These are phyloP conservation scores for Chlamydomonas schloesseri DNA, from an alignment of 139 green algal species.

Conservation along the genomic window DNA sequence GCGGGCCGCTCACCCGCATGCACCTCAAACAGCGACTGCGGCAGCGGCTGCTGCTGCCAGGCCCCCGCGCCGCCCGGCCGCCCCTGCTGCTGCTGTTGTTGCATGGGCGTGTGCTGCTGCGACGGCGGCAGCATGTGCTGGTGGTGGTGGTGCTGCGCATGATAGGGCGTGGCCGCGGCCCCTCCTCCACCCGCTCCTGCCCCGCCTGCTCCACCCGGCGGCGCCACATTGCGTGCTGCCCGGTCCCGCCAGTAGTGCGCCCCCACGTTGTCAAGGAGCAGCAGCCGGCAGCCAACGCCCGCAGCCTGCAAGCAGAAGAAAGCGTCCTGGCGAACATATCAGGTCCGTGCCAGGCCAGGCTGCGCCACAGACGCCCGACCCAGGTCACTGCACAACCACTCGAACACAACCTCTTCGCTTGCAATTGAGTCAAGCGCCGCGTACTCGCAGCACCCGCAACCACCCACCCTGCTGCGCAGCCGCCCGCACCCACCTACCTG, in stretches of 20 bases:
- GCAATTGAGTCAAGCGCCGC: no score
- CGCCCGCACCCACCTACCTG: neutral
- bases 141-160: neutral
- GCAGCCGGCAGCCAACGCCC: conserved; percentile 12
- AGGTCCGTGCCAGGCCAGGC: no score
- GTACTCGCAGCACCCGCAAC: no score
- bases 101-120: neutral
- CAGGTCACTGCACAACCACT: no score
- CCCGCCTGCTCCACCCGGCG: neutral
- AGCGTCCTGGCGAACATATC: no score
- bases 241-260: conserved; percentile 34
- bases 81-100: conserved; percentile 3
- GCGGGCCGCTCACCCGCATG: conserved; percentile 27
- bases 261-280: conserved; percentile 34
- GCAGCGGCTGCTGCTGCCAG: neutral
- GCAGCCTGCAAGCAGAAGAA: no score
- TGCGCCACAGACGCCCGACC: no score
- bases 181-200: neutral
- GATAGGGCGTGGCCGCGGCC: neutral
- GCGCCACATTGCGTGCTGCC: neutral
- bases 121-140: neutral
- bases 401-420: no score
- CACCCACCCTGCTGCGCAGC: no score
- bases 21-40: conserved; percentile 19
- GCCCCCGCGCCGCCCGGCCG: no score